Conservation (phyloP, 164 flowering plant species). For the Berberis vulgaris region DNA sequence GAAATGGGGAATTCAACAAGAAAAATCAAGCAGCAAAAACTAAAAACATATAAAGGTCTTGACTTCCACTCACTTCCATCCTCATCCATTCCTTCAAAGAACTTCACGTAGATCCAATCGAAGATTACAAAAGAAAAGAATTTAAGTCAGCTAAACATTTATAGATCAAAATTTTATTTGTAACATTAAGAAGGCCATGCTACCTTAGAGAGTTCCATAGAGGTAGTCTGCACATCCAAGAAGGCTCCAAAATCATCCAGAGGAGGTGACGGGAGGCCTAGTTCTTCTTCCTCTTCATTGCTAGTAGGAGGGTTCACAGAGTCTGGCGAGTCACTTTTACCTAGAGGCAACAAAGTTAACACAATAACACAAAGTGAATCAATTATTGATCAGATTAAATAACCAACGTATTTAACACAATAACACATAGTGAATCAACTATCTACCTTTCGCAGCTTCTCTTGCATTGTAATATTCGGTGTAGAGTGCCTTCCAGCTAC, state of each 20-base stretch:
- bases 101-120: conserved; percentile 28
- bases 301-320: conserved; percentile 66
- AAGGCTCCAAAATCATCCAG: conserved; percentile 52
- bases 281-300: conserved; percentile 36
- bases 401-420: background rate
- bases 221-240: conserved; percentile 42
- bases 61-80: conserved; percentile 78
- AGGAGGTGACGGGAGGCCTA: conserved; percentile 85
- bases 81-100: conserved; percentile 95
- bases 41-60: conserved; percentile 12
- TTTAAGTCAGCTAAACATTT: conserved; percentile 15
- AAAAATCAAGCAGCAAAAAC: conserved; percentile 26
- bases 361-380: background rate
- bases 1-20: conserved; percentile 13
- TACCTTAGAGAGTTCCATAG: conserved; percentile 76
- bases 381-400: background rate
- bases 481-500: conserved; percentile 74
- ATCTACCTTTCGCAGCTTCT: conserved; percentile 24
- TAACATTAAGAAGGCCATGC: background rate
- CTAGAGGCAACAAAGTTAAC: background rate
- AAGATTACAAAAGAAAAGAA: conserved; percentile 11
- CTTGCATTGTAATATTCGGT: conserved; percentile 62
- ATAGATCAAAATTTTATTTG: background rate
- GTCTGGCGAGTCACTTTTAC: conserved; percentile 57
- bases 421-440: background rate